Conservation (phyloP, 2,329 filamentous ascomycete species). For the Apiospora arundinis region DNA sequence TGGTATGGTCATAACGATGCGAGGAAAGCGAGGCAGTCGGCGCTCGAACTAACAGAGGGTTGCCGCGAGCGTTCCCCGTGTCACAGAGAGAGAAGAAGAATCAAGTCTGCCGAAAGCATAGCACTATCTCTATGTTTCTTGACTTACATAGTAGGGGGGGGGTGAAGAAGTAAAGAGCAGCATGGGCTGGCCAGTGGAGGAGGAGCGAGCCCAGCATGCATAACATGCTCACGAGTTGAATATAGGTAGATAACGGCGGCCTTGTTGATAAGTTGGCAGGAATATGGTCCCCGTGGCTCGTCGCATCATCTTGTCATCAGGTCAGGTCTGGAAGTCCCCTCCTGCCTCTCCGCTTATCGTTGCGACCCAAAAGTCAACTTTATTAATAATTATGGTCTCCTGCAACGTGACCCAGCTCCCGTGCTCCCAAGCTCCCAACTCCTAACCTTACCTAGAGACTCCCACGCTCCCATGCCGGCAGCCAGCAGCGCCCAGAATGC, state of each 20-base stretch:
- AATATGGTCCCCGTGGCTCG: slow-evolving; percentile 22
- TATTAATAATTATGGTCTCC: background rate
- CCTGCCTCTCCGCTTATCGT: background rate
- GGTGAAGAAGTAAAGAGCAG: background rate
- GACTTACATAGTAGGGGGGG: background rate
- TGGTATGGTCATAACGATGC: background rate
- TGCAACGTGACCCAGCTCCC: background rate
- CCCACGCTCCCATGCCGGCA: background rate
- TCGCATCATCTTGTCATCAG: slow-evolving; percentile 23
- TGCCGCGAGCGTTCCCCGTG: background rate
- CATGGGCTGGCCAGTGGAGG: background rate
- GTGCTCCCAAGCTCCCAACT: background rate
- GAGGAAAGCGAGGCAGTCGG: background rate
- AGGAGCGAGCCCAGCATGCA: background rate
- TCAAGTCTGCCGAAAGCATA: background rate
- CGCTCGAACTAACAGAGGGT: background rate
- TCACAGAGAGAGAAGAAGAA: slow-evolving; percentile 16
- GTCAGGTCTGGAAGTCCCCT: slow-evolving; percentile 4
- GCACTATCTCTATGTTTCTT: slow-evolving; percentile 4
- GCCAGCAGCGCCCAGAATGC: background rate
- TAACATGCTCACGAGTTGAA: background rate
- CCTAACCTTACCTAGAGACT: background rate
- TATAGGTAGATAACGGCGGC: background rate
- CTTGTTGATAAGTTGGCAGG: background rate
- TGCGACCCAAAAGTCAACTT: slow-evolving; percentile 6